A percentile compares a stretch with the other conserved stretches of the same genome.
These are phyloP conservation scores for Diphasiastrum complanatum DNA, from an alignment of 83 land plant species.

Conservation along the genomic window DNA sequence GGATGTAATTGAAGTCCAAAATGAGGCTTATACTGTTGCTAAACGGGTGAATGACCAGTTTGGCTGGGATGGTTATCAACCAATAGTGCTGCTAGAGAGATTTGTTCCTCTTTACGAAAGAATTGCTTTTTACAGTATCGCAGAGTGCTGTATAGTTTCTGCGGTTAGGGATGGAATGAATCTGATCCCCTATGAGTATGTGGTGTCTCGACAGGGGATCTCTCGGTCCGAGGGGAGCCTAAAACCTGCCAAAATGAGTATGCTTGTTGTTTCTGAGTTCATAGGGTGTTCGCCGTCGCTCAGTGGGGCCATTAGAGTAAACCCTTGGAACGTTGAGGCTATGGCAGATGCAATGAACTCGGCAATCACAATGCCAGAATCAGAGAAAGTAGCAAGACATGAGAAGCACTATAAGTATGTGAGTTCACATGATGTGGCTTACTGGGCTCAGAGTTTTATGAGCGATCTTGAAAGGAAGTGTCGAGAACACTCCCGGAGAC, in stretches of 20 bases:
- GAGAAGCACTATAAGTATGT: slow-evolving; percentile 24
- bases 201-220: slow-evolving; percentile 18
- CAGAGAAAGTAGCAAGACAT: slow-evolving; percentile 15
- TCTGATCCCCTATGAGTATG: slow-evolving; percentile 19
- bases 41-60: slow-evolving; percentile 1
- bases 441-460: slow-evolving; percentile 22
- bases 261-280: no score
- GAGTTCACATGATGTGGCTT: slow-evolving; percentile 19
- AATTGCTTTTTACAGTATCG: slow-evolving; percentile 10
- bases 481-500: slow-evolving; percentile 11
- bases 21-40: slow-evolving; percentile 1
- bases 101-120: slow-evolving; percentile 11
- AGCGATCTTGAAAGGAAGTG: slow-evolving; percentile 17
- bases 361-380: slow-evolving; percentile 18
- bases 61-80: slow-evolving; percentile 12
- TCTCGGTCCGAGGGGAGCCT: not conserved
- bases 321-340: slow-evolving; percentile 21
- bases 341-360: slow-evolving; percentile 18
- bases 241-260: slow-evolving; percentile 9
- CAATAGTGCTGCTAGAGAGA: slow-evolving; percentile 6
- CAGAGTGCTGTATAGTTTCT: slow-evolving; percentile 13
- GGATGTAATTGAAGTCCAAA: slow-evolving; percentile 8
- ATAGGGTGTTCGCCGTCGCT: no score
- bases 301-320: slow-evolving; percentile 25
- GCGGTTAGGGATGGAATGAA: slow-evolving; percentile 18